Evolutionary conservation across 129 eudicot species (phyloP).

Genomic region (Chrysanthemum lavandulifolium): DNA sequence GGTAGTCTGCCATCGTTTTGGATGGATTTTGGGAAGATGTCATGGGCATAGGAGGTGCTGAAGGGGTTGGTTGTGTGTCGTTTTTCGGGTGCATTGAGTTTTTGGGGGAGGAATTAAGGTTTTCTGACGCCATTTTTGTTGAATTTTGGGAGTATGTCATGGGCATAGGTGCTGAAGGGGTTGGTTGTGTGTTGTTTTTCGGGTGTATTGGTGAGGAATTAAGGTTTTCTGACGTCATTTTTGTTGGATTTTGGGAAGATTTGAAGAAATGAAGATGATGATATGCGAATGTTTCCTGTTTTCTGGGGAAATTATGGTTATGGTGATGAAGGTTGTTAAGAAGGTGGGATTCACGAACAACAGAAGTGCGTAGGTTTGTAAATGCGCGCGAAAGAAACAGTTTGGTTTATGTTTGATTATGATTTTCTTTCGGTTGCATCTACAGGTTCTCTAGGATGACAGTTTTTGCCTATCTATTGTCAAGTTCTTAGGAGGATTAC

Average conservation of each 20-base stretch:
- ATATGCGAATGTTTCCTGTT: background rate
- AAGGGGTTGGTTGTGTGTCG: constrained; percentile 26
- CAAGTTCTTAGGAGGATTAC: background rate
- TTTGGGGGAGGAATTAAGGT: constrained; percentile 38
- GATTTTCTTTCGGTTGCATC: background rate
- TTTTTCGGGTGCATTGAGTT: constrained; percentile 49
- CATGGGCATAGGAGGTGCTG: background rate
- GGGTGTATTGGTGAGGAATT: constrained; percentile 47
- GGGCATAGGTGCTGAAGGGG: background rate
- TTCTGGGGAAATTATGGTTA: constrained; percentile 14
- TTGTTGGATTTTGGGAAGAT: constrained; percentile 14
- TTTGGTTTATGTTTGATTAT: background rate
- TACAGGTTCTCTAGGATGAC: background rate
- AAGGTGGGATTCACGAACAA: constrained; percentile 17
- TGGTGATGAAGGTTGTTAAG: background rate
- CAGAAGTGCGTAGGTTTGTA: constrained; percentile 3
- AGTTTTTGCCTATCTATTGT: background rate
- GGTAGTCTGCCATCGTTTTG: constrained; percentile 52
- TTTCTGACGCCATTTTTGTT: constrained; percentile 51
- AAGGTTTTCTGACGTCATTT: constrained; percentile 51
- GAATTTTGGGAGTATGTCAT: background rate
- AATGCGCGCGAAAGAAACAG: constrained; percentile 21
- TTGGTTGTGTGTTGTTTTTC: constrained; percentile 27
- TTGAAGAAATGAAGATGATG: constrained; percentile 6
- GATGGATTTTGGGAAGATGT: constrained; percentile 9